Conservation (phyloP, 2,329 filamentous ascomycete genomes). For the Podosphaera fusca region DNA sequence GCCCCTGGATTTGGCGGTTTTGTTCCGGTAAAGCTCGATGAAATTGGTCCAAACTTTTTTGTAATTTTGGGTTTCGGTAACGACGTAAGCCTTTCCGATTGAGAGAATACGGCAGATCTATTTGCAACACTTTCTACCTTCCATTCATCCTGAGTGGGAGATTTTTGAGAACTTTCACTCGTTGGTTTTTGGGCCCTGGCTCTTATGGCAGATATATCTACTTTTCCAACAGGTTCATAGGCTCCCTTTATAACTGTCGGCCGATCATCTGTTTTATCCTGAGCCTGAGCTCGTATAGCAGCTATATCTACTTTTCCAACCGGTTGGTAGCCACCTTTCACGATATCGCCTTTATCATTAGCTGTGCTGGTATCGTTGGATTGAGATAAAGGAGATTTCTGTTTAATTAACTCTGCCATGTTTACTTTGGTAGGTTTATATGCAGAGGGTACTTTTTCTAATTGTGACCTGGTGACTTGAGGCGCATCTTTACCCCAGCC, state of each 20-base stretch:
- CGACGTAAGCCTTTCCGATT: slow-evolving; percentile 59
- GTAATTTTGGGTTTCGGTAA: slow-evolving; percentile 88
- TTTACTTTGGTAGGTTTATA: slow-evolving; percentile 95
- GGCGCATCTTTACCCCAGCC: slow-evolving; percentile 92
- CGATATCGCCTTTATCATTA: slow-evolving; percentile 36
- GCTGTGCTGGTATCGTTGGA: slow-evolving; percentile 23
- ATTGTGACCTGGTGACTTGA: slow-evolving; percentile 60
- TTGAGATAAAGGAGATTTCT: slow-evolving; percentile 41
- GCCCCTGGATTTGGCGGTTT: slow-evolving; percentile 63
- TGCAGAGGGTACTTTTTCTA: slow-evolving; percentile 79
- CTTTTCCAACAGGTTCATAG: slow-evolving; percentile 88
- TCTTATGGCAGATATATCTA: slow-evolving; percentile 86
- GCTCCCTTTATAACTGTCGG: slow-evolving; percentile 73
- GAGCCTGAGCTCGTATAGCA: slow-evolving; percentile 57
- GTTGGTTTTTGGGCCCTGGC: slow-evolving; percentile 50
- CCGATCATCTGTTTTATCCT: slow-evolving; percentile 48
- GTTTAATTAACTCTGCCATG: slow-evolving; percentile 60
- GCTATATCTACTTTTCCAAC: slow-evolving; percentile 95
- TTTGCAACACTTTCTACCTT: slow-evolving; percentile 42
- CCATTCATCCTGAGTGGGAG: slow-evolving; percentile 16
- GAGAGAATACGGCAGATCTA: slow-evolving; percentile 48
- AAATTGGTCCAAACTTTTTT: slow-evolving; percentile 57
- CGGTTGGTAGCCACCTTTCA: slow-evolving; percentile 75
- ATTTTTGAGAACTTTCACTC: slow-evolving; percentile 20
- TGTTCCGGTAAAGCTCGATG: slow-evolving; percentile 57